Evolutionary conservation across 345 rosid species (phyloP).

Genomic region (Arabidopsis arenosa): DNA sequence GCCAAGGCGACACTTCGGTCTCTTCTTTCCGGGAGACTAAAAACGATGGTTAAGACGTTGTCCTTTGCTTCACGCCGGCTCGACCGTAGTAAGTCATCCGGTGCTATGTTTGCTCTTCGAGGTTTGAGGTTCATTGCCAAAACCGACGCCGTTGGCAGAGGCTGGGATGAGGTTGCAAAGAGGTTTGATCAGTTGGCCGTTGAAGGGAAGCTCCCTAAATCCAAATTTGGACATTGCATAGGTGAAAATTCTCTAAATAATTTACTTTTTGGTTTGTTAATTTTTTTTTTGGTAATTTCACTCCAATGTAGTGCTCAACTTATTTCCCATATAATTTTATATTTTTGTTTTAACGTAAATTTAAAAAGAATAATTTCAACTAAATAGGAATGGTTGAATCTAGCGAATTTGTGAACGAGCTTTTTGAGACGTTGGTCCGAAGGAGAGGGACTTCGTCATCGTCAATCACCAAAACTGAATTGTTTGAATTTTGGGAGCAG

Average conservation of each 20-base stretch:
- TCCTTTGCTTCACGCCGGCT: slow-evolving; percentile 38
- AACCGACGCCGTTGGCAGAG: slow-evolving; percentile 52
- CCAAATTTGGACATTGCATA: slow-evolving; percentile 74
- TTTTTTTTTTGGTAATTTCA: background rate
- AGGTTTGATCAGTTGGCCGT: slow-evolving; percentile 60
- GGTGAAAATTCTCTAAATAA: slow-evolving; percentile 46
- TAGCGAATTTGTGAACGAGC: slow-evolving; percentile 62
- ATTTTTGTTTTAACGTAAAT: background rate
- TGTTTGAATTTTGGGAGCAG: slow-evolving; percentile 76
- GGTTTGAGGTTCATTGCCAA: slow-evolving; percentile 68
- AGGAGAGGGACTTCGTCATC: slow-evolving; percentile 58
- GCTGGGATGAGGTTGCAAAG: slow-evolving; percentile 65
- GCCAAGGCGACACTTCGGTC: slow-evolving; percentile 41
- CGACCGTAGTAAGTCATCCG: slow-evolving; percentile 71
- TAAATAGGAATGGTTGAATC: slow-evolving; percentile 79
- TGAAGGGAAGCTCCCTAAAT: slow-evolving; percentile 59
- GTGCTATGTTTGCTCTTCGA: slow-evolving; percentile 68
- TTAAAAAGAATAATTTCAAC: background rate
- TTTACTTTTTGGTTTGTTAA: background rate
- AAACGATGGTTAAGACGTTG: slow-evolving; percentile 53
- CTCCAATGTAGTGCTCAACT: background rate
- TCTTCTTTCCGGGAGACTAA: slow-evolving; percentile 62
- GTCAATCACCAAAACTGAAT: slow-evolving; percentile 57
- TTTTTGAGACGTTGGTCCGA: slow-evolving; percentile 73
- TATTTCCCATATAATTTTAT: background rate